Base-by-base conservation (phyloP, 257 asterid genomes). In the Solanum virginianum region DNA sequence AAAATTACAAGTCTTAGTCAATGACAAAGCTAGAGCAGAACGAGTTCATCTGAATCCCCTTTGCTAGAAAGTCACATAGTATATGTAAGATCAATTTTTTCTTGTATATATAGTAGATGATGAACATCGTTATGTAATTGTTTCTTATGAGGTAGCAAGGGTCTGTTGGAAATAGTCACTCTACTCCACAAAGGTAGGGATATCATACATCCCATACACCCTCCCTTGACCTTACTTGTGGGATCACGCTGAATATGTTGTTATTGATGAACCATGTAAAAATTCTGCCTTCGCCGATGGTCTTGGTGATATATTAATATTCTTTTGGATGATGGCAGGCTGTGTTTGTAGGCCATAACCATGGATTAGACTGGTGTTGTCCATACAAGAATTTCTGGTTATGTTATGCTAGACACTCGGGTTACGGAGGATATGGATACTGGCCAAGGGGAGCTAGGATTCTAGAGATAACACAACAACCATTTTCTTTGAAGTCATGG, bases 281-380 rank as follows among this genome's bases (percentile, higher is more conserved):
- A 16, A 8, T 16, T 69, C 1, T 36, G 2, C 22, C 77, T 68
- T 20, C 51, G 2, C 8, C 24, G n/a, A 20, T 26, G 26, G 22
- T 16, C 8, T 69, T 36, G 11, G 9, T 18, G 79, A 70, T 39
- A 39, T 39, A 70, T 36, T 17, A 69, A 69, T 36, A 5, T 2
- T 70, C 29, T 39, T 70, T 39, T 10, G 79, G 36, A 54, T 85
- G 85, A 60, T 87, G 85, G 86, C 94, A 96, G 99, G 98, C 97
- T 8, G 90, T 95, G 82, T 95, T 95, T 89, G 99, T 94, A 8
- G 98, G 98, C 10, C 98, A 95, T 88, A 96, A 96, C 92, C 98
- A 95, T 86, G 98, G 98, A 79, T 81, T 96, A 88, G 99, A 96
- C 85, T 96, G 99, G 99, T 96, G 98, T 87, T 96, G 98, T 87